Percentiles rank a stretch among this genome's conserved stretches.
Conservation (phyloP, 805 yeast genomes). For the Vanderwaltozyma verrucispora region DNA sequence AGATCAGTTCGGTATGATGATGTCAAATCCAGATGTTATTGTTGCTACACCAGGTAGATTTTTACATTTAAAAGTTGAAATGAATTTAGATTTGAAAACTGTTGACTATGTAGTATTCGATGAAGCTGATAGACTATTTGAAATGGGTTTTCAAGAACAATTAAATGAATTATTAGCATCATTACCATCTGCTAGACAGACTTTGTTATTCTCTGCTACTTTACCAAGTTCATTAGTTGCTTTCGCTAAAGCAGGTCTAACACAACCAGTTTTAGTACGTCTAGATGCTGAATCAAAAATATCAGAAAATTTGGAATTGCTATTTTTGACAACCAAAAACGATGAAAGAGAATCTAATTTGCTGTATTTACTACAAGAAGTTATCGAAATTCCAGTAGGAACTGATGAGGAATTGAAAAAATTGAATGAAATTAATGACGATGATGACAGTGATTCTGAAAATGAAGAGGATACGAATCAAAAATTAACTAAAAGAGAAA, state of each 20-base stretch:
- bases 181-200: constrained; percentile 75
- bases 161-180: constrained; percentile 79
- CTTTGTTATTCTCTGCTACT: constrained; percentile 88
- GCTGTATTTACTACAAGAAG: constrained; percentile 65
- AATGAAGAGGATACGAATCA: constrained; percentile 27
- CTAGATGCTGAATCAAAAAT: constrained; percentile 88
- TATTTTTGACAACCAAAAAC: constrained; percentile 68
- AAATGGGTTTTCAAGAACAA: constrained; percentile 93
- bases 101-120: constrained; percentile 91
- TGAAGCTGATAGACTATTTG: constrained; percentile 95
- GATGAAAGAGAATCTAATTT: constrained; percentile 87
- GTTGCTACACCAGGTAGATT: constrained; percentile 98
- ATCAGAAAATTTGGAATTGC: constrained; percentile 85
- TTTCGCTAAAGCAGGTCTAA: constrained; percentile 93
- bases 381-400: constrained; percentile 76
- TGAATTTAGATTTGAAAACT: constrained; percentile 73
- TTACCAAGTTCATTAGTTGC: constrained; percentile 87
- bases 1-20: constrained; percentile 88
- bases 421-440: constrained; percentile 38
- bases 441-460: constrained; percentile 43
- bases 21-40: constrained; percentile 87
- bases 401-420: constrained; percentile 54
- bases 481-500: constrained; percentile 30
- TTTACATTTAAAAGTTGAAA: constrained; percentile 89
- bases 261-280: constrained; percentile 85